Percentiles rank a stretch among this genome's conserved stretches.
phyloP scores from a whole-genome alignment of 805 yeast species.

The Komagataella phaffii region DNA sequence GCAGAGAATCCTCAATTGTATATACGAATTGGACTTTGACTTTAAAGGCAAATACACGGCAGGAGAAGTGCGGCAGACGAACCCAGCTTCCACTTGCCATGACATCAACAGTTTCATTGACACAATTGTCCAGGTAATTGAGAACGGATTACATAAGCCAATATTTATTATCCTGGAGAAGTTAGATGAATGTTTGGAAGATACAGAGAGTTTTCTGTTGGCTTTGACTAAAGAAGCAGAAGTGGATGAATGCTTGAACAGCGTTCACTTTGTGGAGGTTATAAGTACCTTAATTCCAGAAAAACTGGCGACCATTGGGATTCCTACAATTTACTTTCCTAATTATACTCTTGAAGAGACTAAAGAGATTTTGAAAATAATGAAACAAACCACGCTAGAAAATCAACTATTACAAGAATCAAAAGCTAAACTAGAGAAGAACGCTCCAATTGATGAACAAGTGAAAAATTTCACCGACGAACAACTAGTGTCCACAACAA shows the following conservation, averaged over 20 bases:
- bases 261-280: neutral
- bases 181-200: neutral
- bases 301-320: slow-evolving; percentile 14
- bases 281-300: neutral
- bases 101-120: slow-evolving; percentile 25
- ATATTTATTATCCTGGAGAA: neutral
- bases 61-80: slow-evolving; percentile 20
- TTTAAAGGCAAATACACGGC: neutral
- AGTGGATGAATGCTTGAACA: neutral
- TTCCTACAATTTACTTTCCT: slow-evolving; percentile 27
- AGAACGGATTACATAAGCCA: neutral
- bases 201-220: neutral
- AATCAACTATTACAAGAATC: neutral
- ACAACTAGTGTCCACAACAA: neutral
- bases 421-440: neutral
- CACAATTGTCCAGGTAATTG: slow-evolving; percentile 22
- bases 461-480: neutral
- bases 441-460: neutral
- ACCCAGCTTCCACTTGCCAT: slow-evolving; percentile 22
- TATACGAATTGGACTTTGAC: neutral
- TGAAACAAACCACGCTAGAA: neutral
- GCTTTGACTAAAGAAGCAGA: neutral
- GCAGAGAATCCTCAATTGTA: slow-evolving; percentile 23
- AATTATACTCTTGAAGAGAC: slow-evolving; percentile 24
- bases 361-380: slow-evolving; percentile 18